These are phyloP conservation scores for Pseudohyphozyma bogoriensis DNA, from an alignment of 768 basidiomycete genomes.

Conservation along the genomic window DNA sequence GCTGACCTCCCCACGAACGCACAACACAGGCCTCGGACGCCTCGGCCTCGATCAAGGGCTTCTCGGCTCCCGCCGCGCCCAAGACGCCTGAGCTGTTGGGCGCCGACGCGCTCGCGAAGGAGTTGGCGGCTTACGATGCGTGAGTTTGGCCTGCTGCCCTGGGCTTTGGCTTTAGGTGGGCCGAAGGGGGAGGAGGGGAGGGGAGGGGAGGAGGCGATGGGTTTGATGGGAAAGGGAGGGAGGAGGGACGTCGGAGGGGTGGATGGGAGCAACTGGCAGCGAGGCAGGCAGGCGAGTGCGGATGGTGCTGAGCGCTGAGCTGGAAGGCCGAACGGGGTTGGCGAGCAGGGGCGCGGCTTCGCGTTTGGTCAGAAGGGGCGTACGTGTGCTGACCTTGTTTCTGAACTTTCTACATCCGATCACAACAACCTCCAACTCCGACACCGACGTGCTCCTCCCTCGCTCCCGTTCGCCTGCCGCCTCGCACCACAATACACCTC, in stretches of 20 bases:
- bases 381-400: too few species aligned
- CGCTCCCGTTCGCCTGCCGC: background rate
- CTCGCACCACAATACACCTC: background rate
- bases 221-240: background rate
- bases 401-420: background rate
- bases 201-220: background rate
- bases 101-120: slow-evolving; percentile 64
- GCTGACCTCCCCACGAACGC: background rate
- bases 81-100: slow-evolving; percentile 61
- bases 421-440: too few species aligned
- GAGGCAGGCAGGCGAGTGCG: background rate
- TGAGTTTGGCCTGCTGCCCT: slow-evolving; percentile 50
- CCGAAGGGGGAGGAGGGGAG: background rate
- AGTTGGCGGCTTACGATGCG: slow-evolving; percentile 72
- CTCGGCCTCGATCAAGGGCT: slow-evolving; percentile 73
- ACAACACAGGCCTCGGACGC: slow-evolving; percentile 67
- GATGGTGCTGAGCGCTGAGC: background rate
- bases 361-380: too few species aligned
- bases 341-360: too few species aligned
- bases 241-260: too few species aligned
- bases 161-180: background rate
- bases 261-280: too few species aligned
- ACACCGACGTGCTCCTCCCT: too few species aligned
- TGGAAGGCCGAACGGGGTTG: background rate
- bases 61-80: slow-evolving; percentile 63